phyloP scores from a whole-genome alignment of 108 stramenopile genomes.

The Thalassiosira profunda region DNA sequence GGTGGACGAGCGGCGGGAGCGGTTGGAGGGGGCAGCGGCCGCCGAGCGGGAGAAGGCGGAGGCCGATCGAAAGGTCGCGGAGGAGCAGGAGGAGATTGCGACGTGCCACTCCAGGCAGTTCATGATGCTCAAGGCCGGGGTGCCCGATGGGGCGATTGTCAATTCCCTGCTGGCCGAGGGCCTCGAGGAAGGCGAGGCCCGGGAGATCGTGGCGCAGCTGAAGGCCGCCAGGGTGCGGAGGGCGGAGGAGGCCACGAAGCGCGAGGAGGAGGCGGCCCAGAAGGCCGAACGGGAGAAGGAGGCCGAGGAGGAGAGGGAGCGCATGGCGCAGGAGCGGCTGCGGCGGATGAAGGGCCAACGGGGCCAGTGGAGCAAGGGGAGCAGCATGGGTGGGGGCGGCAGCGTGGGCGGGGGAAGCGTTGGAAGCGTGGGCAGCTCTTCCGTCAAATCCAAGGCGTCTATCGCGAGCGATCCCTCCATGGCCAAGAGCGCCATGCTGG shows the following conservation, averaged over 20 bases:
- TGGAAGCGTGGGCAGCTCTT: too few relatives aligned
- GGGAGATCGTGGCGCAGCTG: slow-evolving; percentile 36
- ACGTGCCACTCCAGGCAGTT: slow-evolving; percentile 43
- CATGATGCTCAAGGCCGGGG: slow-evolving; percentile 57
- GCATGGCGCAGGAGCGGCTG: slow-evolving; percentile 34
- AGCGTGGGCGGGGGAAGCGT: too few relatives aligned
- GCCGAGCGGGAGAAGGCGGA: slow-evolving; percentile 44
- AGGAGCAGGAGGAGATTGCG: slow-evolving; percentile 45
- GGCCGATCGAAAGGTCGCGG: slow-evolving; percentile 18
- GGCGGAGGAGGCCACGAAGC: slow-evolving; percentile 27
- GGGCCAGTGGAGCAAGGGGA: too few relatives aligned
- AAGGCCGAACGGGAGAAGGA: slow-evolving; percentile 16
- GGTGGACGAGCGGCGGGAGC: slow-evolving; percentile 25
- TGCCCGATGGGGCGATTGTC: slow-evolving; percentile 44
- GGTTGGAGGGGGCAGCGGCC: slow-evolving; percentile 41
- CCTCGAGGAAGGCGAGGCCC: slow-evolving; percentile 40
- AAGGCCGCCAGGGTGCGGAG: slow-evolving; percentile 16
- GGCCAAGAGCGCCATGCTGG: slow-evolving; percentile 24
- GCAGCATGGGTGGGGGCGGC: too few relatives aligned
- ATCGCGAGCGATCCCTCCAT: slow-evolving; percentile 14
- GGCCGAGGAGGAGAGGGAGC: slow-evolving; percentile 38
- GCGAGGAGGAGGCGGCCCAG: slow-evolving; percentile 25
- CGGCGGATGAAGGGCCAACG: slow-evolving; percentile 35
- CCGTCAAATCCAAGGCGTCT: too few relatives aligned
- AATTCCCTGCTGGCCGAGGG: slow-evolving; percentile 41